Base-by-base conservation (phyloP, 108 stramenopile species). In the Pseudonitzschia delicatissima region DNA sequence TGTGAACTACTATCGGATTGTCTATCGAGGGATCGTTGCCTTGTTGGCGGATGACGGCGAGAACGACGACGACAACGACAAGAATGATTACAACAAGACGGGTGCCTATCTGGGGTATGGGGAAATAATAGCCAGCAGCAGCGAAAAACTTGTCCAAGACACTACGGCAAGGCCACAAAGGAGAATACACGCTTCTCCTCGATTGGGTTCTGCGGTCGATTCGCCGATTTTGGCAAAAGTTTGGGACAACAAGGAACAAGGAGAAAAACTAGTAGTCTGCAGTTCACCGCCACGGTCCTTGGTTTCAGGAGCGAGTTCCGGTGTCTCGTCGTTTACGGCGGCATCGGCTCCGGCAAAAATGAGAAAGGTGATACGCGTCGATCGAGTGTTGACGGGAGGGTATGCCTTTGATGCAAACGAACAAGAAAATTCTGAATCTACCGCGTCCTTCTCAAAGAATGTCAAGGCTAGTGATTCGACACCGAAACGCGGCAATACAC, bases 371-470 rank as follows among this genome's bases (percentile, higher is more conserved):
- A 87, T 90, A 27, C 82, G 82, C 13, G 87, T 93, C 15, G 87
- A 90, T 66, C 59, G 74, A 28, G 85, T 93, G 18, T 63, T 93
- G 31, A 93, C 92, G 6, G 87, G 89, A 64, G 92, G 87, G 35
- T 90, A 93, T 64, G 76, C 84, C 6, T 57, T 87, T 23, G 86
- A 88, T 64, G 79, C 71, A 27, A 28, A 11, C 6, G 62, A 64
- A 8, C 27, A 25, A 31, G 34, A 67, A 51, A 36, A 52, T 47
- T 21, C 61, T 15, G n/a, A n/a, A n/a, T 17, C 47, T 9, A 32
- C 25, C 12, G 37, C 1, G 9, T 34, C 37, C 1, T 1, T 31
- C 39, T 39, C 47, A 15, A 33, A 32, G 26, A 59, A 62, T 25
- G 61, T 61, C 0, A 57, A 35, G 5, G 63, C 55, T 4, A 34